Conservation (phyloP, 129 eudicot species). For the Chrysanthemum makinoi region DNA sequence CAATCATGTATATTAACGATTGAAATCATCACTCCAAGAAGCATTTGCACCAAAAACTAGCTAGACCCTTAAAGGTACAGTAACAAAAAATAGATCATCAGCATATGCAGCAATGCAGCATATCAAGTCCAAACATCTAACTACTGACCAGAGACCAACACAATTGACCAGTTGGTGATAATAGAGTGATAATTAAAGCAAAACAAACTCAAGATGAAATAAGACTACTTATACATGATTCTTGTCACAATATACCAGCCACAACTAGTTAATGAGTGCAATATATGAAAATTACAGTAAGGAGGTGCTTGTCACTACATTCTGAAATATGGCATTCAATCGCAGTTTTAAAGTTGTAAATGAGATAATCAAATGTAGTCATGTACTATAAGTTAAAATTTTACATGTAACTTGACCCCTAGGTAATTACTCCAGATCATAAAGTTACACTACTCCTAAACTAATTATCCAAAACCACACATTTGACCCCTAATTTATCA, state of each 20-base stretch:
- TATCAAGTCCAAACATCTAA: not conserved
- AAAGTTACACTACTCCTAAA: too few species aligned
- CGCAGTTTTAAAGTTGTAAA: too few species aligned
- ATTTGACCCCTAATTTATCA: too few species aligned
- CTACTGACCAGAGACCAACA: not conserved
- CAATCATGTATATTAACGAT: not conserved
- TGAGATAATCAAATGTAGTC: too few species aligned
- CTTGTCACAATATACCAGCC: not conserved
- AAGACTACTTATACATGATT: not conserved
- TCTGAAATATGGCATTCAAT: too few species aligned
- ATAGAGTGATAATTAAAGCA: not conserved
- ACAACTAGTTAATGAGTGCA: not conserved
- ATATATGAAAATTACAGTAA: too few species aligned
- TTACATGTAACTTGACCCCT: too few species aligned
- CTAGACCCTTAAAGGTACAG: not conserved
- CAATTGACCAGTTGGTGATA: not conserved
- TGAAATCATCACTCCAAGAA: not conserved
- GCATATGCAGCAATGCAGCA: too few species aligned
- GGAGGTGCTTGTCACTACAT: too few species aligned
- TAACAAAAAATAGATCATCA: slow-evolving; percentile 2
- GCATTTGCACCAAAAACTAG: not conserved
- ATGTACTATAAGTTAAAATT: too few species aligned
- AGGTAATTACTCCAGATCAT: too few species aligned
- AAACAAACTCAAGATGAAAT: slow-evolving; percentile 7
- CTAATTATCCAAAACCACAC: too few species aligned